These are phyloP conservation scores for Aschersonia sp. DNA, from an alignment of 2,329 filamentous ascomycete genomes.

Conservation along the genomic window DNA sequence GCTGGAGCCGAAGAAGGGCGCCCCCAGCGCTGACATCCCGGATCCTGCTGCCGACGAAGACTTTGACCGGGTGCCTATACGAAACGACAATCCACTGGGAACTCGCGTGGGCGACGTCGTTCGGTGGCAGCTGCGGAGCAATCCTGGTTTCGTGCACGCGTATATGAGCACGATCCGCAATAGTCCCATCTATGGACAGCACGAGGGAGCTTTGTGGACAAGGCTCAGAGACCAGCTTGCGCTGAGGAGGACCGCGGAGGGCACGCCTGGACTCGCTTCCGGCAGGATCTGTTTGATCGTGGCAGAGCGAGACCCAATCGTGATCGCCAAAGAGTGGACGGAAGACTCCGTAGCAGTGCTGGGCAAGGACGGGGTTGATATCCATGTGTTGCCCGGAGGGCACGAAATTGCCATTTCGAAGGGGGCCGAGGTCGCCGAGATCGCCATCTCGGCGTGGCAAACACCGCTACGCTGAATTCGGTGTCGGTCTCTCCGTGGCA, in stretches of 20 bases:
- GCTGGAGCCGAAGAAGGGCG: constrained; percentile 26
- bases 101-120: constrained; percentile 45
- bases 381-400: constrained; percentile 44
- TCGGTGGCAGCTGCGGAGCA: constrained; percentile 52
- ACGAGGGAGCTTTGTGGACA: constrained; percentile 38
- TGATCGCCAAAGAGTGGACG: constrained; percentile 47
- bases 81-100: constrained; percentile 27
- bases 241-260: constrained; percentile 17
- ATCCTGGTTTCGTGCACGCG: constrained; percentile 52
- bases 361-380: constrained; percentile 39
- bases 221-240: constrained; percentile 35
- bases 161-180: constrained; percentile 59
- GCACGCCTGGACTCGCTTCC: constrained; percentile 19
- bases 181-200: constrained; percentile 51
- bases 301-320: constrained; percentile 50
- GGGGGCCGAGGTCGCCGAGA: constrained; percentile 39
- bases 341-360: constrained; percentile 44
- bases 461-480: not conserved
- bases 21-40: constrained; percentile 16
- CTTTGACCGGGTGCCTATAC: constrained; percentile 35
- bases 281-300: constrained; percentile 50
- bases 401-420: constrained; percentile 56
- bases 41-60: constrained; percentile 23
- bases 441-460: constrained; percentile 20
- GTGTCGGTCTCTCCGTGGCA: too few species aligned